Evolutionary conservation across 768 basidiomycete genomes (phyloP), one percentile per base, ranked within the genome.

Genomic region (Mycena alexandri): DNA sequence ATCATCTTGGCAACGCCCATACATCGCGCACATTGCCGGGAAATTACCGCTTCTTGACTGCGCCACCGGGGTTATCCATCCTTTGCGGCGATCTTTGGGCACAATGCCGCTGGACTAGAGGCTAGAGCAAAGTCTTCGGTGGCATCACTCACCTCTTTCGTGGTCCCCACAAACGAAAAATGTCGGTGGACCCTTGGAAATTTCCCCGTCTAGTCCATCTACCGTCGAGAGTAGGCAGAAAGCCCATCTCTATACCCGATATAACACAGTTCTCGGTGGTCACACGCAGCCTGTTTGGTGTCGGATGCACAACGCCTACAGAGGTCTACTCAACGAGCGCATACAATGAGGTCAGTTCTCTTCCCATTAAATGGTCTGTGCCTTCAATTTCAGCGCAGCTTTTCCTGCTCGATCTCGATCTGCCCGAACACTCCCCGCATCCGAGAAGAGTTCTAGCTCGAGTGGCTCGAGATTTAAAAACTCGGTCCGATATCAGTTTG

Each of bases 241-340:
- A 74, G 47, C 68, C 73, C 0, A 50, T 72, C 53, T 71, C 70
- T 3, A 72, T 74, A 62, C 73, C 73, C 13, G 73, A 74, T 57
- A 72, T 67, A 21, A 74, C 73, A 3, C 73, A 74, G 48, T 74
- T 74, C 60, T 57, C 70, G 34, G 58, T 33, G 21, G 58, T 74
- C 48, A 74, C 72, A 5, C 70, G 62, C 16, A 36, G 17, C 19
- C 57, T 74, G 7, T 74, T 74, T 50, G 73, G 72, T 11, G 73
- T 74, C 21, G 53, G 59, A 5, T 74, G 72, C 57, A 43, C 44
- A 2, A 58, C 72, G 51, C 73, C 73, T 19, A 69, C 68, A 60
- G 68, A 72, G 50, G 68, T 67, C 13, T 74, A 68, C 51, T 53
- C 55, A 21, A 58, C 55, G 29, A 68, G 70, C 16, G 22, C 48